Percentiles rank a stretch among this genome's conserved stretches.
Evolutionary conservation across 2,329 filamentous ascomycete species (phyloP).

Genomic region (Leptographium radiaticola): DNA sequence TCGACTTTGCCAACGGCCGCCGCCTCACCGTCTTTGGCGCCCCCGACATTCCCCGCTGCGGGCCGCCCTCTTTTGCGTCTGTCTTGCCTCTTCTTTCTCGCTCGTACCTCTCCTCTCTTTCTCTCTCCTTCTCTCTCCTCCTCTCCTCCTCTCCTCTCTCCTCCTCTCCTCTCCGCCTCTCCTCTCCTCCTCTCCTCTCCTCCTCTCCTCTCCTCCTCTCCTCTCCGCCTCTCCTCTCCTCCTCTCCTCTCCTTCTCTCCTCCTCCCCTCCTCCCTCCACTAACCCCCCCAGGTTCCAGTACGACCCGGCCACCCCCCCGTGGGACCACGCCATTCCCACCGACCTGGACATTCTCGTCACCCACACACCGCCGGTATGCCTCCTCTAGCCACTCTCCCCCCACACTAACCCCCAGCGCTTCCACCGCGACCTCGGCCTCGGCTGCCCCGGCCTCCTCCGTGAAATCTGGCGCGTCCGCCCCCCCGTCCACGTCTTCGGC

Average conservation of each 20-base stretch:
- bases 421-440: slow-evolving; percentile 55
- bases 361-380: slow-evolving; percentile 60
- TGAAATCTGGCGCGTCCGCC: slow-evolving; percentile 63
- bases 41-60: slow-evolving; percentile 65
- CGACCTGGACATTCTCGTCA: slow-evolving; percentile 66
- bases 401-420: slow-evolving; percentile 27
- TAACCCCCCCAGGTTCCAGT: slow-evolving; percentile 49
- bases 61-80: slow-evolving; percentile 53
- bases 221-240: not conserved
- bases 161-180: not conserved
- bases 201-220: not conserved
- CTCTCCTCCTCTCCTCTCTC: not conserved
- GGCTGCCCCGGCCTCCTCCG: slow-evolving; percentile 59
- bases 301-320: slow-evolving; percentile 48
- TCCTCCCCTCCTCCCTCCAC: not conserved
- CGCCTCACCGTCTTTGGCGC: slow-evolving; percentile 67
- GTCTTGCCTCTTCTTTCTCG: not conserved
- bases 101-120: not conserved
- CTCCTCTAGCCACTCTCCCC: not conserved
- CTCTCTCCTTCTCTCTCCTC: not conserved
- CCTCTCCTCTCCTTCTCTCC: not conserved
- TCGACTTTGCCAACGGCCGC: slow-evolving; percentile 40
- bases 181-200: no score
- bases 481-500: slow-evolving; percentile 69
- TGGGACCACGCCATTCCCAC: slow-evolving; percentile 61